Percentiles rank a stretch among this genome's conserved stretches.
phyloP scores from a whole-genome alignment of 148 eudicot species.

The Amaranthus cruentus region DNA sequence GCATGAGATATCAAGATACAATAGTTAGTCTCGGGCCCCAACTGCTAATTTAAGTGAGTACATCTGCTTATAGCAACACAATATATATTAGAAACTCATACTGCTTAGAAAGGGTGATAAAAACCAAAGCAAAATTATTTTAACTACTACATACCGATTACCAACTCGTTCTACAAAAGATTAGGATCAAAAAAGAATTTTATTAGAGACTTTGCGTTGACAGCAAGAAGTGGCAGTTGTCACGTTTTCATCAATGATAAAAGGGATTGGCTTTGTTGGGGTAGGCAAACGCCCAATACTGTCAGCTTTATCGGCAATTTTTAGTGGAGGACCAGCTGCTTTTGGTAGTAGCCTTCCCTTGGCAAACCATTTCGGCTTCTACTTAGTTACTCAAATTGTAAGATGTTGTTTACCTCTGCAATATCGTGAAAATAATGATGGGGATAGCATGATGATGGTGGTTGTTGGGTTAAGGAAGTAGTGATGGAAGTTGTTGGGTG shows the following conservation, averaged over 20 bases:
- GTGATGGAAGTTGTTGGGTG: too few relatives aligned
- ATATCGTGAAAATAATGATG: too few relatives aligned
- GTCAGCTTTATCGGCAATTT: conserved; percentile 78
- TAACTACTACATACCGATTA: neutral
- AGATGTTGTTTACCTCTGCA: too few relatives aligned
- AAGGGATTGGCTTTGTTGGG: conserved; percentile 80
- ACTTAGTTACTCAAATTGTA: too few relatives aligned
- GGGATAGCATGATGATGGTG: too few relatives aligned
- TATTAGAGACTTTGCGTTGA: neutral
- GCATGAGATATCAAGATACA: too few relatives aligned
- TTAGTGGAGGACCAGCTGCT: conserved; percentile 90
- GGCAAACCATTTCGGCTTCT: conserved; percentile 89
- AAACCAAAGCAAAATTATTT: neutral
- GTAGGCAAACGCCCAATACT: conserved; percentile 94
- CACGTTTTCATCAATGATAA: conserved; percentile 27
- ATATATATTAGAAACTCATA: neutral
- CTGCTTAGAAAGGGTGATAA: neutral
- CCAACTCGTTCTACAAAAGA: neutral
- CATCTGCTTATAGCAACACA: neutral
- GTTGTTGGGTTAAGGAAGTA: too few relatives aligned
- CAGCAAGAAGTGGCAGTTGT: conserved; percentile 27
- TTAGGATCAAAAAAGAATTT: neutral
- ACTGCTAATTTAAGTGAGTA: neutral
- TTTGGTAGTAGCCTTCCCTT: conserved; percentile 82
- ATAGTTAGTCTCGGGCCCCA: neutral